Base-by-base conservation (phyloP, 306 rosid species). In the Ammopiptanthus mongolicus region DNA sequence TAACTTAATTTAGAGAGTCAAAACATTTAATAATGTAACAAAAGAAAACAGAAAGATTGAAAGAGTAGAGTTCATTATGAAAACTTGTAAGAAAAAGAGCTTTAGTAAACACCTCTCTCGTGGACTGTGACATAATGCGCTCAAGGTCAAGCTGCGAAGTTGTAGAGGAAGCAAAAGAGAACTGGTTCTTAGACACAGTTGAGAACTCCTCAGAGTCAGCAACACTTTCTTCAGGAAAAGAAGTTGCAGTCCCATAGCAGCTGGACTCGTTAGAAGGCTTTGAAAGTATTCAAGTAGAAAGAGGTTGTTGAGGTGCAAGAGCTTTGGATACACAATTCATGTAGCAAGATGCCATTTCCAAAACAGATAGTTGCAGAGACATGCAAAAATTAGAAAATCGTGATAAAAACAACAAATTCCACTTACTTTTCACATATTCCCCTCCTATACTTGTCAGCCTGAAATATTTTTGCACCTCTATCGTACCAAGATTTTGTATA, bases 41-140 rank as follows among this genome's bases (percentile, higher is more conserved):
- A n/a, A n/a, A n/a, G n/a, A n/a, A n/a, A n/a, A n/a, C n/a, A n/a
- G n/a, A n/a, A n/a, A n/a, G n/a, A n/a, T n/a, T n/a, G n/a, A n/a
- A n/a, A n/a, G n/a, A n/a, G n/a, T n/a, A n/a, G n/a, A n/a, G n/a
- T n/a, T n/a, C n/a, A n/a, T n/a, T n/a, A n/a, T n/a, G 3, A 55
- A 2, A 28, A 4, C 47, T 8, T 23, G 4, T 2, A 44, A 7
- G 18, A 53, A 59, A 41, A 12, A 57, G 53, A 57, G 67, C 51
- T 1, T 25, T 5, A 22, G 1, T 11, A 15, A 6, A 25, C 23
- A 90, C 97, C 99, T 95, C 99, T 90, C 96, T 92, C 53, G 80
- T 86, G 10, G 97, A 90, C 69, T 95, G 99, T 23, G 99, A 95
- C 97, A 95, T 92, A 36, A 95, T 95, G 84, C 99, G 97, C 46